Base-by-base conservation (phyloP, 768 basidiomycete species). In the Boletus barrowsii region DNA sequence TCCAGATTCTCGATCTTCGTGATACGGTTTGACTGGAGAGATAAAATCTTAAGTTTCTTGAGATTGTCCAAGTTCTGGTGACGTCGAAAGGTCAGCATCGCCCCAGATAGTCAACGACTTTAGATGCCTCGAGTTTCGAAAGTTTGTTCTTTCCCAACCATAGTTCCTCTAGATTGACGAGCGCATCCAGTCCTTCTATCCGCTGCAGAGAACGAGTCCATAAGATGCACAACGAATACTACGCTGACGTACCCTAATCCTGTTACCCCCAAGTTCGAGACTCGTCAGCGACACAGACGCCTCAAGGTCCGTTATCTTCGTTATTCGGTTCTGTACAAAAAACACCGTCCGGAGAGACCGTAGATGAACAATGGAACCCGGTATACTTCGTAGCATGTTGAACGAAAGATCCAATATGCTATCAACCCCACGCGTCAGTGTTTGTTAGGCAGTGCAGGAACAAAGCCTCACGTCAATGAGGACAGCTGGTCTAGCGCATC, bases 61-160 rank as follows among this genome's bases (percentile, higher is more conserved):
- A 99, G 76, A 3, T 74, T 77, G 35, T 73, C 74, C 24, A 98
- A 72, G 59, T 88, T 87, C 90, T 96, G 58, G 46, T 6, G 33
- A 46, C 33, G 3, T 37, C 14, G 32, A 9, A 20, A 26, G 18
- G 17, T 58, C 46, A 48, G 37, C 20, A 32, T 49, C 29, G 30
- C 42, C 14, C 20, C 18, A 20, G 29, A 24, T 3, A 11, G 2
- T 14, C 17, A 40, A 29, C 5, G 9, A 42, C 4, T 1, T 35
- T 13, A 10, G 7, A 55, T 47, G 91, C 92, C 79, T 95, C 89
- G 5, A 99, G 80, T 68, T 83, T 86, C 7, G 85, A 68, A 54
- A 99, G 92, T 75, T 98, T 99, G 69, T 99, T 99, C 79, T 99
- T 99, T 9, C 97, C 97, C 3, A 98, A 73, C 93, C 96, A 98